These are phyloP conservation scores for Sindora glabra DNA, from an alignment of 306 rosid species.

Conservation along the genomic window DNA sequence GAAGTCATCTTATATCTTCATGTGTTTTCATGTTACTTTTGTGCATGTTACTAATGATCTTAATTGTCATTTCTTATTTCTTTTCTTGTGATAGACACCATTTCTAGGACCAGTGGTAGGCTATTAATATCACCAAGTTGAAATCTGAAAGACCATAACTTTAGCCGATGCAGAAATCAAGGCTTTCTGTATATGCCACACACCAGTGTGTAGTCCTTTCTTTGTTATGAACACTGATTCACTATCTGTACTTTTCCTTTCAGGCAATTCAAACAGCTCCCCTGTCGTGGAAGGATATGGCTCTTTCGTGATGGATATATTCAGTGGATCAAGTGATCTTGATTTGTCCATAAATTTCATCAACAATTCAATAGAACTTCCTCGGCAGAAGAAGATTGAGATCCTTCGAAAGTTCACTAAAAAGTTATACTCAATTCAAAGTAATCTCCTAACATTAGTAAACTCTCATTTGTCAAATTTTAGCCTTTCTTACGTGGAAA, in stretches of 20 bases:
- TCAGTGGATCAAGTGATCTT: conserved; percentile 30
- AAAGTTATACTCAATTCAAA: conserved; percentile 20
- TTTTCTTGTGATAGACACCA: background rate
- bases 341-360: conserved; percentile 37
- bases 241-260: conserved; percentile 4
- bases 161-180: background rate
- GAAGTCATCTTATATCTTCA: conserved; percentile 7
- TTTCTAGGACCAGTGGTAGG: background rate
- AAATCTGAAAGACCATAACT: background rate
- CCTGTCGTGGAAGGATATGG: conserved; percentile 44
- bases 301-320: conserved; percentile 45
- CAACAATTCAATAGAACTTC: conserved; percentile 4
- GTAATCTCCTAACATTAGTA: conserved; percentile 15
- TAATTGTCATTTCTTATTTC: background rate
- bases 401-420: conserved; percentile 23
- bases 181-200: background rate
- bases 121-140: background rate
- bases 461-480: background rate
- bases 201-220: background rate
- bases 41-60: background rate
- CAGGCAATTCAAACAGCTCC: conserved; percentile 9
- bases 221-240: background rate
- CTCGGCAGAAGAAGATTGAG: conserved; percentile 20
- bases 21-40: background rate
- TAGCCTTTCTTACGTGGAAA: background rate